Base-by-base conservation (phyloP, 1,284 basidiomycete genomes). In the Inonotus hispidus region DNA sequence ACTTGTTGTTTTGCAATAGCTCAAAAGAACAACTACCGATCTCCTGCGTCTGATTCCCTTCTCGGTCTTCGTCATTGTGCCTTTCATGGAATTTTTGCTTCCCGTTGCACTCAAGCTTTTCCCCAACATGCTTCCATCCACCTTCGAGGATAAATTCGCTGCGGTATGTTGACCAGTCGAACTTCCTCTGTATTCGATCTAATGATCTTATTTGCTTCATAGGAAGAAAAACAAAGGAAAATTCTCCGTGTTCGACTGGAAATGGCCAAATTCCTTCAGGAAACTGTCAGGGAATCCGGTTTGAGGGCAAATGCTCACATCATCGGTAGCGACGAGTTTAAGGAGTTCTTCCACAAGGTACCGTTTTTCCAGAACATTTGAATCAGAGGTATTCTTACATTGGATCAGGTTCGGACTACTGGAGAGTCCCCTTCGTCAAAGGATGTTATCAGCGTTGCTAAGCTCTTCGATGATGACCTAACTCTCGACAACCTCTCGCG, bases 261-360 rank as follows among this genome's bases (percentile, higher is more conserved):
- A 72, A 98, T 99, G 95, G 97, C 97, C 68, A 99, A 99, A 72
- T 99, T 99, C 81, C 79, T 99, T 53, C 96, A 98, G 71, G 97
- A 98, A 74, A 98, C 97, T 1, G 84, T 99, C 61, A 87, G 91
- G 53, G 96, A 98, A 74, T 94, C 92, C 14, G 94, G 93, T 45
- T 80, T 98, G 61, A 94, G 92, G 72, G 92, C 93, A 6, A 95
- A 96, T 70, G 85, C 87, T 19, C 90, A 91, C 69, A 95, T 99
- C 62, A 85, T 98, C 61, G 92, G 92, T 63, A 92, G 85, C 56
- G 94, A 98, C 64, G 93, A 95, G 59, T 99, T 99, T 82, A 98
- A 98, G 71, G 94, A 98, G 74, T 99, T 99, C 77, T 99, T 99
- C 88, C 87, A 94, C 71, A 99, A 99, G 79, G 88, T 87, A 61